Conservation (phyloP, 805 yeast species). For the Yamadazyma ubonensis region DNA sequence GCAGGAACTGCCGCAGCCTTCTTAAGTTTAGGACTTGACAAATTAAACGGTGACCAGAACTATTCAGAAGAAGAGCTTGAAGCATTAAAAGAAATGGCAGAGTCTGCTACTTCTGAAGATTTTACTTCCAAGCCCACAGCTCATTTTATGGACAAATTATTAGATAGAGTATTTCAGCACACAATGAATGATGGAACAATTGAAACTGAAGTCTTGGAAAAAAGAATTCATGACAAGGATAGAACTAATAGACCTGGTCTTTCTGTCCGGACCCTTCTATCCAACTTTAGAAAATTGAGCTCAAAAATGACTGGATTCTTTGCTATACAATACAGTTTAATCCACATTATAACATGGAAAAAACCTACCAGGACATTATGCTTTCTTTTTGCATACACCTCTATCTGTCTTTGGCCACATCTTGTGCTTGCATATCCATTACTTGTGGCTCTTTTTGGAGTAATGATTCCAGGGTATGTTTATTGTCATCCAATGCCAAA, state of each 20-base stretch:
- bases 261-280: constrained; percentile 54
- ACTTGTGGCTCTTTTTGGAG: constrained; percentile 50
- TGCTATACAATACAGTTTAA: constrained; percentile 57
- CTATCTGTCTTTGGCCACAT: constrained; percentile 70
- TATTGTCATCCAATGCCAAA: constrained; percentile 62
- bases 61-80: constrained; percentile 29
- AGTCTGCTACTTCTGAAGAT: constrained; percentile 28
- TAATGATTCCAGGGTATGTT: constrained; percentile 69
- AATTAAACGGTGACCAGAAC: constrained; percentile 14
- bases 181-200: constrained; percentile 50
- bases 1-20: constrained; percentile 39
- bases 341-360: constrained; percentile 71
- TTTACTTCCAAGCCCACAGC: constrained; percentile 12
- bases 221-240: constrained; percentile 44
- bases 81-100: constrained; percentile 27
- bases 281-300: constrained; percentile 59
- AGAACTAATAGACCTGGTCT: constrained; percentile 48
- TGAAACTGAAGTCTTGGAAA: constrained; percentile 44
- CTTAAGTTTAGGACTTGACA: constrained; percentile 32
- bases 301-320: constrained; percentile 56
- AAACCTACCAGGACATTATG: constrained; percentile 68
- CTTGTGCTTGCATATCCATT: constrained; percentile 64
- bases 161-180: constrained; percentile 52
- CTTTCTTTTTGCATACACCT: constrained; percentile 57
- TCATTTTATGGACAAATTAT: constrained; percentile 58